Conservation (phyloP, 177 flowering plant genomes). For the Vitis hybrid region DNA sequence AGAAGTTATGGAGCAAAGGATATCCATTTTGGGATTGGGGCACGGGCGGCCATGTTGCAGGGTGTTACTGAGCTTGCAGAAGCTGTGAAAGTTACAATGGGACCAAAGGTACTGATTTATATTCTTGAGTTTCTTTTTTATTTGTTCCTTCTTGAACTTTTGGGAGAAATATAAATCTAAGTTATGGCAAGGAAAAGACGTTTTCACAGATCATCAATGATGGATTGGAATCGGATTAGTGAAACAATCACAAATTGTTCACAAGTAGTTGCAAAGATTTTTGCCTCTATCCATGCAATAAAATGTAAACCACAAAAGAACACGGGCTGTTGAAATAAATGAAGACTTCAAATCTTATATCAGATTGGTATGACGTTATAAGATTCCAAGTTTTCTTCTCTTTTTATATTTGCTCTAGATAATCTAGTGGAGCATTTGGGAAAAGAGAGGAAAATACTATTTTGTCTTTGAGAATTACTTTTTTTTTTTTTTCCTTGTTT, state of each 20-base stretch:
- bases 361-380: background rate
- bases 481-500: too few species aligned
- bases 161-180: too few species aligned
- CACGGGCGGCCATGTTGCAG: conserved; percentile 75
- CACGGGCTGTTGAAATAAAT: too few species aligned
- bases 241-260: too few species aligned
- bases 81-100: conserved; percentile 91
- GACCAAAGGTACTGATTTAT: conserved; percentile 63
- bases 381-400: background rate
- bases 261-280: too few species aligned
- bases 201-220: too few species aligned
- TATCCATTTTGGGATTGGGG: conserved; percentile 63
- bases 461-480: background rate
- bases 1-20: conserved; percentile 77
- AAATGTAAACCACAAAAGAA: too few species aligned
- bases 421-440: background rate
- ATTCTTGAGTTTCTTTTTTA: background rate
- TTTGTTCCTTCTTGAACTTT: background rate
- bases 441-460: background rate
- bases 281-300: too few species aligned
- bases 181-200: too few species aligned
- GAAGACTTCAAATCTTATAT: background rate
- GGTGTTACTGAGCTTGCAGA: conserved; percentile 86
- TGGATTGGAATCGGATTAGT: too few species aligned
- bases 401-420: background rate